A percentile compares a stretch with the other conserved stretches of the same genome.
Conservation (phyloP, 108 stramenopile genomes). For the Cyclostephanos tholiformis region DNA sequence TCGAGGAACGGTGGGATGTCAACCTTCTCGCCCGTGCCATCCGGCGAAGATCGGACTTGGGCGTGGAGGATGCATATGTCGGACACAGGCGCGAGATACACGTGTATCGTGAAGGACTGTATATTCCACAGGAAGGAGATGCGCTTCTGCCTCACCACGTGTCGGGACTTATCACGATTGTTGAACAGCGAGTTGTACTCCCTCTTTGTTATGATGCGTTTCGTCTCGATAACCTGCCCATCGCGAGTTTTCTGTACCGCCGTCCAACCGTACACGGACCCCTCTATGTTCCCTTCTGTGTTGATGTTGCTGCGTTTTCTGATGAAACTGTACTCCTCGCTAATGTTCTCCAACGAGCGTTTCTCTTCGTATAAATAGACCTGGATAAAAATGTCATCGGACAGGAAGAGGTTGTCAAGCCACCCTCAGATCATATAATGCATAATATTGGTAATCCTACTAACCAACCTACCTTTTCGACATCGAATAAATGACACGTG, state of each 20-base stretch:
- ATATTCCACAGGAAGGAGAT: constrained; percentile 80
- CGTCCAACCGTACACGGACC: constrained; percentile 77
- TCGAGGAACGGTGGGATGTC: constrained; percentile 77
- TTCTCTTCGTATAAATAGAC: constrained; percentile 50
- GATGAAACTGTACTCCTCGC: constrained; percentile 76
- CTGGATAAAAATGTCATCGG: constrained; percentile 1
- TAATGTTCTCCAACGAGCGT: constrained; percentile 27
- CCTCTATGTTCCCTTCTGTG: constrained; percentile 43
- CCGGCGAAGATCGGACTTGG: constrained; percentile 45
- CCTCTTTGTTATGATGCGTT: constrained; percentile 76
- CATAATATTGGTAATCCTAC: not conserved
- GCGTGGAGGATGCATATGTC: constrained; percentile 83
- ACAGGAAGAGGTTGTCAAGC: not conserved
- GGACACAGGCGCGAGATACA: constrained; percentile 61
- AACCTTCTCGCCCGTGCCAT: constrained; percentile 49
- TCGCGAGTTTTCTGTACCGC: constrained; percentile 54
- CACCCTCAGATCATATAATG: not conserved
- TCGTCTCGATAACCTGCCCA: constrained; percentile 75
- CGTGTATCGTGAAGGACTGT: constrained; percentile 75
- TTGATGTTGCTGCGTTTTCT: constrained; percentile 64
- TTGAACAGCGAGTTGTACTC: constrained; percentile 72
- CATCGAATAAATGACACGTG: constrained; percentile 69
- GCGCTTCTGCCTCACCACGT: constrained; percentile 76
- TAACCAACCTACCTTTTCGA: constrained; percentile 61
- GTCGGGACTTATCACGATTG: constrained; percentile 63